phyloP scores from a whole-genome alignment of 2,329 filamentous ascomycete species.

The Dactylonectria macrodidyma region DNA sequence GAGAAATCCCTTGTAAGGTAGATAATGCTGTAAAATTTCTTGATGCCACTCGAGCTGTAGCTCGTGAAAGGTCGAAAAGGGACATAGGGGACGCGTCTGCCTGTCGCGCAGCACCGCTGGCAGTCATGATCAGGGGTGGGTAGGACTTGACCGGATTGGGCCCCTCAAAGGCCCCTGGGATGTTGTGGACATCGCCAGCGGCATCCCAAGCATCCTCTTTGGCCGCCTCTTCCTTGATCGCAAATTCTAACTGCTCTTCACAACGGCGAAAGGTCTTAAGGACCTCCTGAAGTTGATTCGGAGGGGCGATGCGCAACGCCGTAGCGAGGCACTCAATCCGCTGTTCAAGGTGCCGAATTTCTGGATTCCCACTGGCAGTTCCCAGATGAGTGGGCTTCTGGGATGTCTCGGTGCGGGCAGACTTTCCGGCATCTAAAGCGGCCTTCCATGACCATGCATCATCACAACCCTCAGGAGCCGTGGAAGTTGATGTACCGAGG shows the following conservation, averaged over 20 bases:
- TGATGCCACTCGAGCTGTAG: constrained; percentile 72
- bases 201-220: constrained; percentile 81
- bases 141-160: constrained; percentile 45
- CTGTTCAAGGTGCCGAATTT: constrained; percentile 83
- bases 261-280: constrained; percentile 82
- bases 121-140: constrained; percentile 52
- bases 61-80: constrained; percentile 74
- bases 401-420: constrained; percentile 70
- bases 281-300: constrained; percentile 79
- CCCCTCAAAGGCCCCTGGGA: constrained; percentile 69
- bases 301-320: constrained; percentile 81
- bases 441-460: constrained; percentile 86
- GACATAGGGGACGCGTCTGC: constrained; percentile 74
- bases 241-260: constrained; percentile 81
- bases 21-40: constrained; percentile 71
- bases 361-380: constrained; percentile 70
- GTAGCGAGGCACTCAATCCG: constrained; percentile 85
- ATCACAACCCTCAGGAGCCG: constrained; percentile 36
- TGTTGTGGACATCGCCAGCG: constrained; percentile 70
- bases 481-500: constrained; percentile 58
- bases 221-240: constrained; percentile 76
- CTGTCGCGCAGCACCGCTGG: constrained; percentile 53
- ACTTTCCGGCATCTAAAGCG: constrained; percentile 83
- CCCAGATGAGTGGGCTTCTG: constrained; percentile 72
- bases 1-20: constrained; percentile 58